These are phyloP conservation scores for Spathaspora sp. DNA, from an alignment of 1,139 yeast genomes.

Conservation along the genomic window DNA sequence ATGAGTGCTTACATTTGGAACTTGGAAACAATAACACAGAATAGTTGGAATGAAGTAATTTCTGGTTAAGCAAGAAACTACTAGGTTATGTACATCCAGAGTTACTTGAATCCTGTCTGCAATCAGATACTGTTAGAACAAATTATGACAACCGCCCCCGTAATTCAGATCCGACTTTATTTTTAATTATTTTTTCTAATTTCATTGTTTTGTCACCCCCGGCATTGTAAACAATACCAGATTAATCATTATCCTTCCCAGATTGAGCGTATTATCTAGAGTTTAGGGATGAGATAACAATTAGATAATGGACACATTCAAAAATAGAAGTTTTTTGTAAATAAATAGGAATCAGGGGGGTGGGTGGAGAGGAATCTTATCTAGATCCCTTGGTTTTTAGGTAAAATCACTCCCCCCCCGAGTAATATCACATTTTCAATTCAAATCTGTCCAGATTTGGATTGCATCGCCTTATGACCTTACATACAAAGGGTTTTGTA, in stretches of 20 bases:
- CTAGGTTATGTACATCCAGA: too few species aligned
- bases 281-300: slow-evolving; percentile 1
- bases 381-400: too few species aligned
- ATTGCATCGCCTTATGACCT: too few species aligned
- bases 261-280: neutral
- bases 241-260: neutral
- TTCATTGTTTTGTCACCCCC: slow-evolving; percentile 1
- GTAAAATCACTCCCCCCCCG: too few species aligned
- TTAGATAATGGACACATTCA: neutral
- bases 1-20: too few species aligned
- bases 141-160: neutral
- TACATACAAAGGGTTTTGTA: neutral
- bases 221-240: neutral
- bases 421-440: too few species aligned
- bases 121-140: too few species aligned
- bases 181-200: neutral
- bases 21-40: too few species aligned
- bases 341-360: neutral
- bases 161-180: neutral
- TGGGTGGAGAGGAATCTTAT: neutral
- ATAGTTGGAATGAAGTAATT: too few species aligned
- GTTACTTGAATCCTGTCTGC: too few species aligned
- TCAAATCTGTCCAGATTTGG: too few species aligned
- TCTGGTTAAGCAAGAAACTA: too few species aligned
- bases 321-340: neutral